Percentiles rank a stretch among this genome's conserved stretches.
Evolutionary conservation across 495 filamentous ascomycete species (phyloP).

Genomic region (Aspergillus sclerotiicarbonarius): DNA sequence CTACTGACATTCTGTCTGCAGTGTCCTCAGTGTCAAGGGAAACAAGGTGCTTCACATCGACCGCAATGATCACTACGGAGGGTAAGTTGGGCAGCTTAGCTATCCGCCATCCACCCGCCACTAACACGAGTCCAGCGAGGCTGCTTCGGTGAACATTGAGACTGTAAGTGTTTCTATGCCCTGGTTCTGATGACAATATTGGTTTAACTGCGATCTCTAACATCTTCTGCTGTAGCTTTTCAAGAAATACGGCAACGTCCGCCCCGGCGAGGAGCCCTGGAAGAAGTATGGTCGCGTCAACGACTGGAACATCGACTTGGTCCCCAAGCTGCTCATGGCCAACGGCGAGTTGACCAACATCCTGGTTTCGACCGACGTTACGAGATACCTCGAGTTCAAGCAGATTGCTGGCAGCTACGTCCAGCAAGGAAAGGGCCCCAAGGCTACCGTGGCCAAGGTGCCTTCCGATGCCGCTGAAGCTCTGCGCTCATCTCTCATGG

Average conservation of each 20-base stretch:
- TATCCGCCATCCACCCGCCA: constrained; percentile 15
- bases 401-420: constrained; percentile 98
- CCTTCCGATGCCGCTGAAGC: constrained; percentile 92
- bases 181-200: background rate
- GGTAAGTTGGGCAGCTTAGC: constrained; percentile 56
- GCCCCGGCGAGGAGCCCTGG: constrained; percentile 85
- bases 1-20: constrained; percentile 28
- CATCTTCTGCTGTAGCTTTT: constrained; percentile 64
- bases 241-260: constrained; percentile 87
- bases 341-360: constrained; percentile 98
- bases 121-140: constrained; percentile 64
- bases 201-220: too few relatives aligned
- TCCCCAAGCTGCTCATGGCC: constrained; percentile 97
- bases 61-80: constrained; percentile 98
- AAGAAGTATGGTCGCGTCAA: constrained; percentile 94
- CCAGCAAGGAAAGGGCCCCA: constrained; percentile 76
- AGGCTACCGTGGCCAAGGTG: constrained; percentile 92
- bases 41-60: constrained; percentile 99
- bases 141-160: constrained; percentile 93
- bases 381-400: constrained; percentile 96
- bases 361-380: constrained; percentile 94
- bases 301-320: constrained; percentile 99
- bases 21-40: constrained; percentile 96
- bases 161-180: constrained; percentile 53
- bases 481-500: constrained; percentile 89